A percentile compares a stretch with the other conserved stretches of the same genome.
Conservation (phyloP, 371 early-diverging fungal species). For the Zychaea mexicana region DNA sequence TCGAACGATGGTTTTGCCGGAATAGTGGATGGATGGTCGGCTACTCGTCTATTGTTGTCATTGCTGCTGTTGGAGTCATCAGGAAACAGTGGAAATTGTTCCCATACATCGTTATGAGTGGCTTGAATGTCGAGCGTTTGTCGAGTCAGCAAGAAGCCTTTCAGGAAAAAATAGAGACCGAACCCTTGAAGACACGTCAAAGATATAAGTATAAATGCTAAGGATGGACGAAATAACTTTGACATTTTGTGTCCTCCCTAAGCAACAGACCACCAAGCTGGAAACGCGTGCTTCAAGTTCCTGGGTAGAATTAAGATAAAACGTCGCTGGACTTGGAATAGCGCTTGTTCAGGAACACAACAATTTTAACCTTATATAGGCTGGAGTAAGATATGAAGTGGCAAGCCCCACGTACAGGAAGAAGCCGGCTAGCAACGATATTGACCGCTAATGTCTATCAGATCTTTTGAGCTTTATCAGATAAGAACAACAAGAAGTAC, state of each 20-base stretch:
- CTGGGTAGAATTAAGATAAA: too few relatives aligned
- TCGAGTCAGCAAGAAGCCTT: conserved; percentile 85
- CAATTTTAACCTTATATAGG: too few relatives aligned
- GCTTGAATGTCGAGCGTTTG: conserved; percentile 67
- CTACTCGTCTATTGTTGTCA: not conserved
- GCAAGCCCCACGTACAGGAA: too few relatives aligned
- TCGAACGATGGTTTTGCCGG: conserved; percentile 54
- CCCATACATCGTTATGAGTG: conserved; percentile 32
- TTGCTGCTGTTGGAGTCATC: not conserved
- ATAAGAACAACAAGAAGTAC: too few relatives aligned
- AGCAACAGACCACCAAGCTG: not conserved
- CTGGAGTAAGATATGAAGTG: too few relatives aligned
- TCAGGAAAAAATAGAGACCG: conserved; percentile 73
- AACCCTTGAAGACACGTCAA: conserved; percentile 13
- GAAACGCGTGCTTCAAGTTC: not conserved
- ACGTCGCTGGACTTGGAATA: too few relatives aligned
- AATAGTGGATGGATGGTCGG: not conserved
- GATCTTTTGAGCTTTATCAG: too few relatives aligned
- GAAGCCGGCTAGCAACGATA: too few relatives aligned
- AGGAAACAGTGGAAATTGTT: conserved; percentile 33
- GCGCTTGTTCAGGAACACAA: too few relatives aligned
- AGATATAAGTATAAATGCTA: not conserved
- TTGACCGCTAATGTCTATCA: too few relatives aligned
- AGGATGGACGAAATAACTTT: not conserved
- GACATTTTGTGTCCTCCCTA: not conserved